A percentile compares a stretch with the other conserved stretches of the same genome.
Conservation (phyloP, 805 yeast genomes). For the Pichia gijzeniarum region DNA sequence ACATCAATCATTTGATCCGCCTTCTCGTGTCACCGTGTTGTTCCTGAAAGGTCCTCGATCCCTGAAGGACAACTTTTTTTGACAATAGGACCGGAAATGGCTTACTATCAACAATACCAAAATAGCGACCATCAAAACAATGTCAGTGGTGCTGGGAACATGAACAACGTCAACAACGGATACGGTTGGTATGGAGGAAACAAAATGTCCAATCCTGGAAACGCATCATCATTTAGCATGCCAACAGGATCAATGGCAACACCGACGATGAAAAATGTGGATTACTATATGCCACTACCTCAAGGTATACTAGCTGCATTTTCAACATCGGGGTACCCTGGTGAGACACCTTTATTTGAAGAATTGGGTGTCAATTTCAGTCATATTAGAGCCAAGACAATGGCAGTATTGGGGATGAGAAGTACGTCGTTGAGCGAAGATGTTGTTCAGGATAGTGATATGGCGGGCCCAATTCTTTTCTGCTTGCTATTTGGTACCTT, state of each 20-base stretch:
- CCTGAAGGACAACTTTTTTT: too few relatives aligned
- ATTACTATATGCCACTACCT: slow-evolving; percentile 9
- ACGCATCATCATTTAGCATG: slow-evolving; percentile 1
- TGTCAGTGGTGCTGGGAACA: background rate
- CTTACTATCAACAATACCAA: slow-evolving; percentile 30
- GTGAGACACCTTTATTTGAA: slow-evolving; percentile 89
- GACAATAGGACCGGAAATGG: slow-evolving; percentile 17
- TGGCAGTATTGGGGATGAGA: slow-evolving; percentile 76
- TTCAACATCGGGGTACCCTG: slow-evolving; percentile 87
- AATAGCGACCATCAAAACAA: background rate
- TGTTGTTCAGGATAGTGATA: slow-evolving; percentile 79
- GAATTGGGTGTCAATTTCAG: slow-evolving; percentile 90
- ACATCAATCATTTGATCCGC: too few relatives aligned
- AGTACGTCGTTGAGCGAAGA: slow-evolving; percentile 57
- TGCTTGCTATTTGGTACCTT: slow-evolving; percentile 82
- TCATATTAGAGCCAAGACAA: slow-evolving; percentile 79
- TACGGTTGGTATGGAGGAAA: slow-evolving; percentile 4
- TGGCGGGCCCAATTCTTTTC: slow-evolving; percentile 92
- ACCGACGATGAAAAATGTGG: background rate
- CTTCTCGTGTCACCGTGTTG: too few relatives aligned
- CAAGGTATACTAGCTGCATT: slow-evolving; percentile 85
- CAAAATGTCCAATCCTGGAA: background rate
- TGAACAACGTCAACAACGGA: background rate
- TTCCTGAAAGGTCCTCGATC: too few relatives aligned
- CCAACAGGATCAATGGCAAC: slow-evolving; percentile 11